A percentile compares a stretch with the other conserved stretches of the same genome.
Conservation (phyloP, 2,329 filamentous ascomycete genomes). For the Alternaria atra region DNA sequence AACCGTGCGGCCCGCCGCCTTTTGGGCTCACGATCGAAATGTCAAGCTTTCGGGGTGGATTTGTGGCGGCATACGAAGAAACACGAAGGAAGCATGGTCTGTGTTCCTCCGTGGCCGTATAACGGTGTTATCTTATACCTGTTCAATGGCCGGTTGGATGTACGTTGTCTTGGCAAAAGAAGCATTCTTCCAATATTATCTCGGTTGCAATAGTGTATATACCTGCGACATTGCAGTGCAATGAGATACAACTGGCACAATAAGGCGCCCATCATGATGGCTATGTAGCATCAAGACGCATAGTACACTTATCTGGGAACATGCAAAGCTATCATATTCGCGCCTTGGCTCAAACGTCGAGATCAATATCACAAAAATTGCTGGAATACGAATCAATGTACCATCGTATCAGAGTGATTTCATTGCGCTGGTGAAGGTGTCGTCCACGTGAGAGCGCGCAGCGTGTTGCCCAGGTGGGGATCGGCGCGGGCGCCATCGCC, state of each 20-base stretch:
- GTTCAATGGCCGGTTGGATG: background rate
- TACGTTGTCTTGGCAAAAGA: slow-evolving; percentile 1
- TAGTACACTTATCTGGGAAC: background rate
- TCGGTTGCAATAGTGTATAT: background rate
- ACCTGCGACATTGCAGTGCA: background rate
- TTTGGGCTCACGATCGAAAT: slow-evolving; percentile 3
- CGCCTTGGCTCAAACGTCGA: background rate
- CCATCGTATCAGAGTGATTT: background rate
- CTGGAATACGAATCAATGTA: too few relatives aligned
- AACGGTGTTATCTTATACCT: slow-evolving; percentile 1
- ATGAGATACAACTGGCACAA: background rate
- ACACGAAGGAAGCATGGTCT: slow-evolving; percentile 4
- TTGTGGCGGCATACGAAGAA: slow-evolving; percentile 9
- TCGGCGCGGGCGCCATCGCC: slow-evolving; percentile 3
- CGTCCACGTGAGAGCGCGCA: slow-evolving; percentile 22
- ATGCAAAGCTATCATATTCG: background rate
- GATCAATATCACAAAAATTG: background rate
- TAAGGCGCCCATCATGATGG: background rate
- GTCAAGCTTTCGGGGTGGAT: slow-evolving; percentile 12
- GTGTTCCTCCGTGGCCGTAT: background rate
- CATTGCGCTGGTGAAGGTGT: slow-evolving; percentile 1
- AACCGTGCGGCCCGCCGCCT: slow-evolving; percentile 19
- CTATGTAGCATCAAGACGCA: background rate
- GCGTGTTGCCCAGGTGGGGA: background rate
- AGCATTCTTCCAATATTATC: background rate